Evolutionary conservation across 108 stramenopile species (phyloP).

Genomic region (Cyclotella cryptica): DNA sequence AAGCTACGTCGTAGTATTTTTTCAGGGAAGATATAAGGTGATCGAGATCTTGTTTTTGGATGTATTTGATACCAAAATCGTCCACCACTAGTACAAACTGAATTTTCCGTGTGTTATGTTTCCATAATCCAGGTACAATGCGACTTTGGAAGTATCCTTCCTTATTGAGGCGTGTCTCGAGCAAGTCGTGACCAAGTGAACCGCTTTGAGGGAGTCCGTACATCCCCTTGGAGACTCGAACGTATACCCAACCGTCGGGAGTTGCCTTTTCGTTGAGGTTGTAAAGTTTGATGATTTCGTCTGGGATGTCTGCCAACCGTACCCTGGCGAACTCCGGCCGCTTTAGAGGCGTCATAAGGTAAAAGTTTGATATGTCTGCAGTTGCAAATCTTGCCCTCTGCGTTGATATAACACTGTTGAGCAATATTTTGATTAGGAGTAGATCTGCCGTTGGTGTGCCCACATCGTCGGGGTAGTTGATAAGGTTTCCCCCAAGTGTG

Average conservation of each 20-base stretch:
- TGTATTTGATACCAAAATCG: no score
- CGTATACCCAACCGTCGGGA: constrained; percentile 21
- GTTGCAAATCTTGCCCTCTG: no score
- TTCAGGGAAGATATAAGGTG: no score
- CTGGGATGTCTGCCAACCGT: constrained; percentile 22
- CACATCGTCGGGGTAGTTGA: no score
- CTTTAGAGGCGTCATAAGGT: constrained; percentile 49
- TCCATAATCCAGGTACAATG: constrained; percentile 22
- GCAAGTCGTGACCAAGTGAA: no score
- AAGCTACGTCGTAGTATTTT: no score
- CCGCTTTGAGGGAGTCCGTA: constrained; percentile 1
- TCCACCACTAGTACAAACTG: not conserved
- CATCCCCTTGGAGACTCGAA: constrained; percentile 31
- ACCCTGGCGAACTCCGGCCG: constrained; percentile 40
- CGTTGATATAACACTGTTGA: no score
- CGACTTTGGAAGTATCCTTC: not conserved
- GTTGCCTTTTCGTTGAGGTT: constrained; percentile 23
- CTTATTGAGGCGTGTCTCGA: no score
- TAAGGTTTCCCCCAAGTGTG: not conserved
- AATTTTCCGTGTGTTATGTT: not conserved
- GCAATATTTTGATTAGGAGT: no score
- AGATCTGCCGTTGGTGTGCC: constrained; percentile 1
- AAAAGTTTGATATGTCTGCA: constrained; percentile 26
- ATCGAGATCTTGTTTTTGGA: no score
- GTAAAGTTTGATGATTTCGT: constrained; percentile 48